phyloP scores from a whole-genome alignment of 495 filamentous ascomycete genomes.

The Xylaria palmicola region DNA sequence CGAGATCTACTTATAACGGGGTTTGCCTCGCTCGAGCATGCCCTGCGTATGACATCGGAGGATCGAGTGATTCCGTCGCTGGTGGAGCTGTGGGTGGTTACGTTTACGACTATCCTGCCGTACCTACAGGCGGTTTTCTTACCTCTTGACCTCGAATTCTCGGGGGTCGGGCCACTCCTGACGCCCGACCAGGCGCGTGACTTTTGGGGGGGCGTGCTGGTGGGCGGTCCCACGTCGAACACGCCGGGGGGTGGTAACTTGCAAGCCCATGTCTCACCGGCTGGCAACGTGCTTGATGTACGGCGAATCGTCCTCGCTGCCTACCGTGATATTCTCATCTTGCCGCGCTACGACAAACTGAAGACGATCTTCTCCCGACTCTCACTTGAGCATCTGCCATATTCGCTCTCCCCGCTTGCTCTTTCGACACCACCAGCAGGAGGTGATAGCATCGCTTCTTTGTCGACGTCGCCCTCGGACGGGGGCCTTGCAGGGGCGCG shows the following conservation, averaged over 20 bases:
- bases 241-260: slow-evolving; percentile 2
- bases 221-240: slow-evolving; percentile 5
- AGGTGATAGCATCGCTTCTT: slow-evolving; percentile 42
- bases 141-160: slow-evolving; percentile 91
- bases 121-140: slow-evolving; percentile 97
- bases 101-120: slow-evolving; percentile 85
- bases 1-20: slow-evolving; percentile 77
- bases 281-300: slow-evolving; percentile 67
- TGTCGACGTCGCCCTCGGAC: slow-evolving; percentile 41
- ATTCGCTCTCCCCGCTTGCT: slow-evolving; percentile 48
- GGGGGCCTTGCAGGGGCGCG: slow-evolving; percentile 31
- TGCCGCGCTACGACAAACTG: slow-evolving; percentile 80
- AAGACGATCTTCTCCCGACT: slow-evolving; percentile 89
- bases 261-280: slow-evolving; percentile 37
- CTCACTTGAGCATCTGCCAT: slow-evolving; percentile 78
- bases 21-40: slow-evolving; percentile 82
- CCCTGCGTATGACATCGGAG: slow-evolving; percentile 71
- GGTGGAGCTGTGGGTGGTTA: slow-evolving; percentile 89
- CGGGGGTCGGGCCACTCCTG: slow-evolving; percentile 77
- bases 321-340: slow-evolving; percentile 84
- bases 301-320: slow-evolving; percentile 83
- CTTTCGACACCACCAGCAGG: slow-evolving; percentile 38
- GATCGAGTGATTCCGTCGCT: slow-evolving; percentile 81
- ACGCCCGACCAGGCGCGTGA: slow-evolving; percentile 71
- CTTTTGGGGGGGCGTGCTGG: slow-evolving; percentile 72